Conservation (phyloP, 1,284 basidiomycete genomes). For the Baeospora myosura region DNA sequence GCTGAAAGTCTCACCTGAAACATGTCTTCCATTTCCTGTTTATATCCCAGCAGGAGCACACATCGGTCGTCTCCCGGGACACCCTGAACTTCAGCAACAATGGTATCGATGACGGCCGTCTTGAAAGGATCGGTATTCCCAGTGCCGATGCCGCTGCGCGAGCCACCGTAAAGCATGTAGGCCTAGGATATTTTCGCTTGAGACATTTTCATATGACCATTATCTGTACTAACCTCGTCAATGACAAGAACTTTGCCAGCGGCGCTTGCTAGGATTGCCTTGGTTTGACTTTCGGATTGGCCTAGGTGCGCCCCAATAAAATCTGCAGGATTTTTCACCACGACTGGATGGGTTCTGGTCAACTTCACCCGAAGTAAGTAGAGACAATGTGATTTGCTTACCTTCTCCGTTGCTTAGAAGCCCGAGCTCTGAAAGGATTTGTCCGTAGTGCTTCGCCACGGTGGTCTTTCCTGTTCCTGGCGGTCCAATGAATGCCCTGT, state of each 20-base stretch:
- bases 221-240: conserved; percentile 44
- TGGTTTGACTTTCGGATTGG: conserved; percentile 56
- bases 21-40: conserved; percentile 59
- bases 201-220: not conserved
- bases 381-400: conserved; percentile 18
- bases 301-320: conserved; percentile 51
- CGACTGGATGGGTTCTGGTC: conserved; percentile 30
- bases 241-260: conserved; percentile 61
- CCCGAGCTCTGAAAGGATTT: conserved; percentile 50
- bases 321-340: conserved; percentile 59
- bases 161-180: conserved; percentile 54
- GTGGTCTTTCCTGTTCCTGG: conserved; percentile 67
- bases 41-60: conserved; percentile 58
- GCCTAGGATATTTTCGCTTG: no score
- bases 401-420: conserved; percentile 63
- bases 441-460: conserved; percentile 57
- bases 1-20: conserved; percentile 43
- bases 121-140: conserved; percentile 42
- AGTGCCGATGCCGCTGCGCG: conserved; percentile 19
- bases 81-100: conserved; percentile 65
- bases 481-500: conserved; percentile 54
- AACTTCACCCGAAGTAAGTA: not conserved
- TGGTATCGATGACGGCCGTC: conserved; percentile 62
- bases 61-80: conserved; percentile 62
- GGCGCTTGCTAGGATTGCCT: conserved; percentile 46